Base-by-base conservation (phyloP, 2,329 filamentous ascomycete species). In the Xylariaceae sp. region DNA sequence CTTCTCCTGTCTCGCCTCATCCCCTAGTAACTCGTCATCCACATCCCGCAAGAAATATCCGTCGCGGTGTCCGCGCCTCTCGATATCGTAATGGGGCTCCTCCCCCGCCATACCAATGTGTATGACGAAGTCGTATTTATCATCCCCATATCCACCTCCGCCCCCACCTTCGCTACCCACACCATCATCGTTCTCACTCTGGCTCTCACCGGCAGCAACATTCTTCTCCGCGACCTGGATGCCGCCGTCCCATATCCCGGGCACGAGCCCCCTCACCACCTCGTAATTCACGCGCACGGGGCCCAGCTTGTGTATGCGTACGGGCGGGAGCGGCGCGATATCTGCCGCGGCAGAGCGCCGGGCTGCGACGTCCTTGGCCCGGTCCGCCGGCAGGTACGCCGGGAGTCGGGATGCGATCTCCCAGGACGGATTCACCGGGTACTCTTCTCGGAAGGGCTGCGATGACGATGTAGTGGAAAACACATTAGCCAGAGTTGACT, bases 41-140 rank as follows among this genome's bases (percentile, higher is more conserved):
- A 88, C 75, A 57, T 94, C 88, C 14, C 65, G 65, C 51, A 82
- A 72, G 13, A 65, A 63, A 62, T 94, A 94, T 3, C 82, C 82
- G 51, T 85, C 79, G 26, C 84, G 74, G 54, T 85, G 82, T 0
- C 75, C 86, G 24, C 74, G 68, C 9, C 75, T 71, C 65, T 94
- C 88, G 7, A 90, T 67, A 9, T 76, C 74, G 59, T 90, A 94
- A 51, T 76, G 61, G 11, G 78, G 52, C 60, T 71, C 50, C 65
- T 76, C 54, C 59, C 83, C 57, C 59, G 86, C 85, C 74, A 94
- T 88, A 46, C 88, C 88, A 36, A 94, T 83, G 60, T 94, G 87
- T 3, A 94, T 60, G 15, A 80, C 71, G 19, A 83, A 63, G 59
- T 94, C 83, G 38, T 66, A 54, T 33, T 40, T 50, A 59, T 46